Conservation (phyloP, 768 basidiomycete species). For the Lactifluus pinguis region DNA sequence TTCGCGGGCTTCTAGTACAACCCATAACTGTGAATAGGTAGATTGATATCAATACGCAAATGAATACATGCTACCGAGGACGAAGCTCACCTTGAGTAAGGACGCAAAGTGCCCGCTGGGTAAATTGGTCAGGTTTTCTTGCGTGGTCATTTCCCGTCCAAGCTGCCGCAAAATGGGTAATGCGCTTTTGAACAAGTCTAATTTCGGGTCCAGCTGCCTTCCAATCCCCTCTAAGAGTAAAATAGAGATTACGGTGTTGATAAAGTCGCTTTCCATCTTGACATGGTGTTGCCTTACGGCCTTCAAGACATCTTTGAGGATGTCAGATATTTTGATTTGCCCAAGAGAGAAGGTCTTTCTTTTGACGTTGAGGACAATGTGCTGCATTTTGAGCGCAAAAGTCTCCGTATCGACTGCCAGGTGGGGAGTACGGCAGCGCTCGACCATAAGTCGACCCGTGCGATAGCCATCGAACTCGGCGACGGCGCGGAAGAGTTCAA, state of each 20-base stretch:
- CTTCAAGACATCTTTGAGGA: slow-evolving; percentile 80
- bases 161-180: slow-evolving; percentile 88
- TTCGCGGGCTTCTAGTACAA: slow-evolving; percentile 87
- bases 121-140: slow-evolving; percentile 52
- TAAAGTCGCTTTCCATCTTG: slow-evolving; percentile 97
- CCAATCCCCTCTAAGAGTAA: slow-evolving; percentile 94
- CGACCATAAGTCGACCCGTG: slow-evolving; percentile 91
- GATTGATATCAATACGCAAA: slow-evolving; percentile 7
- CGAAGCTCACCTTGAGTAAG: slow-evolving; percentile 67
- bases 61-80: background rate
- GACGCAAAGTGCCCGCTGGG: slow-evolving; percentile 70
- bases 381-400: slow-evolving; percentile 96
- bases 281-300: slow-evolving; percentile 89
- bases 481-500: slow-evolving; percentile 92
- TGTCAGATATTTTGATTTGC: slow-evolving; percentile 93
- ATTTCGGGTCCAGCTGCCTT: slow-evolving; percentile 78
- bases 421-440: slow-evolving; percentile 86
- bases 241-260: slow-evolving; percentile 95
- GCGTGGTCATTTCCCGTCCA: slow-evolving; percentile 82
- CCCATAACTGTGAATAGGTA: slow-evolving; percentile 56
- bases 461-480: slow-evolving; percentile 97
- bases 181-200: slow-evolving; percentile 94
- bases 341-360: slow-evolving; percentile 95
- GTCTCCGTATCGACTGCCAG: slow-evolving; percentile 87
- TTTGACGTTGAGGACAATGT: slow-evolving; percentile 87